phyloP scores from a whole-genome alignment of 2,329 filamentous ascomycete genomes.

The Colletotrichum musae region DNA sequence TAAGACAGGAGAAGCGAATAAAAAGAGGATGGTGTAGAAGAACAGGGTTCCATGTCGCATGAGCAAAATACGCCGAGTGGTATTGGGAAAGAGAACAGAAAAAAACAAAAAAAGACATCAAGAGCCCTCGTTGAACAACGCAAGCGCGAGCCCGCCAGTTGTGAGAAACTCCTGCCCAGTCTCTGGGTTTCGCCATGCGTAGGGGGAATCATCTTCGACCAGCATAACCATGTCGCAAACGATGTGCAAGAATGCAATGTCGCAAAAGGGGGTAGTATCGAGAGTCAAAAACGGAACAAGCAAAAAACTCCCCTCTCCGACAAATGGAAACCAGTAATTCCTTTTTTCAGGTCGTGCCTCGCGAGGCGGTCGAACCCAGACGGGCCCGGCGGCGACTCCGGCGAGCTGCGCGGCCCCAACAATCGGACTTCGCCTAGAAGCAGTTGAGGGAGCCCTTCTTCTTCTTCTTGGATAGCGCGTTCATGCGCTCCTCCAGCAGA shows the following conservation, averaged over 20 bases:
- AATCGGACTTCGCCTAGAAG: constrained; percentile 75
- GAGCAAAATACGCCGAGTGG: constrained; percentile 34
- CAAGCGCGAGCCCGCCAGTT: constrained; percentile 34
- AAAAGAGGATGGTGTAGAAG: constrained; percentile 9
- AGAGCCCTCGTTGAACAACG: constrained; percentile 24
- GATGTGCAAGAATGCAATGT: constrained; percentile 17
- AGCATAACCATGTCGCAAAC: constrained; percentile 38
- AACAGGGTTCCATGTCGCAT: constrained; percentile 13
- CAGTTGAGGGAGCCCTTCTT: constrained; percentile 97
- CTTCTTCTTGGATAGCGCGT: constrained; percentile 91
- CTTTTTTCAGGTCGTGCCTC: background rate
- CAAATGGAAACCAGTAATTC: background rate
- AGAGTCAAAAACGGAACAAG: constrained; percentile 31
- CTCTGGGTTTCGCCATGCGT: constrained; percentile 40
- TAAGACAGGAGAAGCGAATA: constrained; percentile 27
- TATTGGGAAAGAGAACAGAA: constrained; percentile 26
- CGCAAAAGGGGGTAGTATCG: constrained; percentile 36
- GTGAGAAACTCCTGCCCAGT: constrained; percentile 39
- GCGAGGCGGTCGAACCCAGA: constrained; percentile 46
- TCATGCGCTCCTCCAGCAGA: constrained; percentile 95
- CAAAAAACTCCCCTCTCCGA: constrained; percentile 19
- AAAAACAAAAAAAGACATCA: constrained; percentile 3
- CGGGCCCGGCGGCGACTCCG: constrained; percentile 3
- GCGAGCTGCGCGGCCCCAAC: constrained; percentile 18
- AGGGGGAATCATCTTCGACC: constrained; percentile 40